These are phyloP conservation scores for Colletotrichum plurivorum DNA, from an alignment of 2,329 filamentous ascomycete genomes.

Conservation along the genomic window DNA sequence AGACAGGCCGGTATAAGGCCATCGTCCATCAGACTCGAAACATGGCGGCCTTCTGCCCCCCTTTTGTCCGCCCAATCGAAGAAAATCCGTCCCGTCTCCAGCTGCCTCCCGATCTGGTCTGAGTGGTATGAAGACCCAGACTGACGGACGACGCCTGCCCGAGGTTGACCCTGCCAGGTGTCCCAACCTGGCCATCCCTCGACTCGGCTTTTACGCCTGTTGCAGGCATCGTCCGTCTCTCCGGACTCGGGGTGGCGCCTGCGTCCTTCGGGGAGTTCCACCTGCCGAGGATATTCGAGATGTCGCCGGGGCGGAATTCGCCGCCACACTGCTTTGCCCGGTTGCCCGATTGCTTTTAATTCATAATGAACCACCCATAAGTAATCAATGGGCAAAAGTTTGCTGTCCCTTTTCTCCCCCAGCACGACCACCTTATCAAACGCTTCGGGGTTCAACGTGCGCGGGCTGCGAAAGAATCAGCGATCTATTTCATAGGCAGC, in stretches of 20 bases:
- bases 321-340: conserved; percentile 27
- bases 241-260: conserved; percentile 34
- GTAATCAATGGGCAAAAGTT: conserved; percentile 8
- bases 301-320: conserved; percentile 25
- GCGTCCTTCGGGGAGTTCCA: conserved; percentile 43
- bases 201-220: conserved; percentile 41
- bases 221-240: conserved; percentile 29
- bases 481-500: not conserved
- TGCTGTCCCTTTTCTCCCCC: conserved; percentile 32
- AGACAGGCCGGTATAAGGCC: conserved; percentile 8
- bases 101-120: conserved; percentile 33
- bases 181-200: conserved; percentile 41
- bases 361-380: conserved; percentile 29
- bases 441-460: conserved; percentile 69
- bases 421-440: conserved; percentile 49
- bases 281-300: conserved; percentile 41
- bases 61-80: conserved; percentile 12
- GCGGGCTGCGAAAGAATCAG: conserved; percentile 60
- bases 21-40: conserved; percentile 7
- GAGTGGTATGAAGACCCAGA: conserved; percentile 14
- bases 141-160: conserved; percentile 34
- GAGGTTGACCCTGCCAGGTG: conserved; percentile 40
- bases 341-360: conserved; percentile 38
- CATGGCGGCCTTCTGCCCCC: conserved; percentile 2
- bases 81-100: conserved; percentile 24